Evolutionary conservation across 257 asterid genomes (phyloP).

Genomic region (Haberlea rhodopensis): DNA sequence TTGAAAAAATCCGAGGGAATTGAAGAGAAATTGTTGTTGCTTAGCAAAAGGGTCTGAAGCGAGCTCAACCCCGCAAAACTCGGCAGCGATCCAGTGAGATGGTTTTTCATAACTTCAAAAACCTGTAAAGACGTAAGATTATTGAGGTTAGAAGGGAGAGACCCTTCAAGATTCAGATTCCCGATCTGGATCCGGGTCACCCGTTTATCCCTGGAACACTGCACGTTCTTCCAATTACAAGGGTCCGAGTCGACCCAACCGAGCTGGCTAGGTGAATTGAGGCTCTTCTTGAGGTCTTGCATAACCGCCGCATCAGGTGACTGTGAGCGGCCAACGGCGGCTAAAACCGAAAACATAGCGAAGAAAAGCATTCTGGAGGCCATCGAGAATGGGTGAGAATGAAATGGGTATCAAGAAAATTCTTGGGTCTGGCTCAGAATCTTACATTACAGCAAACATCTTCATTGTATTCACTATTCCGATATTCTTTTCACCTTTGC

Average conservation of each 20-base stretch:
- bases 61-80: slow-evolving; percentile 37
- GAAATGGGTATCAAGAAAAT: background rate
- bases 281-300: background rate
- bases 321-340: background rate
- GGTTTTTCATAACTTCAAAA: slow-evolving; percentile 34
- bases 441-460: background rate
- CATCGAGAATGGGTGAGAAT: no score
- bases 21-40: slow-evolving; percentile 32
- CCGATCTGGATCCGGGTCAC: slow-evolving; percentile 38
- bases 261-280: background rate
- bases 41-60: slow-evolving; percentile 30
- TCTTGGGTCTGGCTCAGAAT: background rate
- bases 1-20: slow-evolving; percentile 45
- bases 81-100: slow-evolving; percentile 40
- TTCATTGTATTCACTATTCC: background rate
- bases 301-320: background rate
- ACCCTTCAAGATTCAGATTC: background rate
- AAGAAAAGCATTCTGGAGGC: background rate
- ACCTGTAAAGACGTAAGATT: slow-evolving; percentile 27
- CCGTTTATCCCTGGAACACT: slow-evolving; percentile 23
- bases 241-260: slow-evolving; percentile 29
- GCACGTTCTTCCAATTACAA: slow-evolving; percentile 9
- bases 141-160: background rate
- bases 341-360: background rate
- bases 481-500: background rate